Evolutionary conservation across 1,139 yeast genomes (phyloP), one percentile per base, ranked within the genome.

Genomic region (Cylindricascospora bacillispora): DNA sequence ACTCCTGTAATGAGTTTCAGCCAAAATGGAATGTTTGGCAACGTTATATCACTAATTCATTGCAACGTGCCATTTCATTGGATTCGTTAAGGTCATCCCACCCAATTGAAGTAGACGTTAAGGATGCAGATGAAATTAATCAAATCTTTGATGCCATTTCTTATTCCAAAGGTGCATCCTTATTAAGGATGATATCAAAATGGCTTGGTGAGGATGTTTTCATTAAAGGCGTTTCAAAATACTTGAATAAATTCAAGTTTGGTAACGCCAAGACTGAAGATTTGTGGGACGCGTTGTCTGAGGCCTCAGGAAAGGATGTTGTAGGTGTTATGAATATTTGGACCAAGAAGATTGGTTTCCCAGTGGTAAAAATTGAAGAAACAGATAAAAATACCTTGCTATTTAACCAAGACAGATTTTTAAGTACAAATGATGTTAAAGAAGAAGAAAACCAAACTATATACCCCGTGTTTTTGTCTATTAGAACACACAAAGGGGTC

Each of bases 71-170:
- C 13, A 62, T 79, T 43, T 56, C 60, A 25, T 63, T 78, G 45
- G 92, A 79, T 49, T 69, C 80, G 2, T 62, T 78, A 43, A 66
- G 83, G 52, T 71, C 76, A 26, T 76, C 85, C 6, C 92, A 79
- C 50, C 85, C 92, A 16, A 73, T 79, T 40, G 80, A 76, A 49
- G 89, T 78, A 6, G 79, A 82, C 6, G 83, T 79, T 11, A 62
- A 69, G 41, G 69, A 70, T 43, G 85, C 83, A 13, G 71, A 72
- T 40, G 86, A 79, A 45, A 75, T 79, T 42, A 79, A 77, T 49
- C 86, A 78, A 57, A 70, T 78, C 30, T 79, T 79, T 50, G 89
- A 79, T 49, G 75, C 78, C 29, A 79, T 79, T 37, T 76, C 85
- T 7, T 78, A 78, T 52, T 61, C 72, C 37, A 78, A 78, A 58